A percentile compares a stretch with the other conserved stretches of the same genome.
Evolutionary conservation across 148 eudicot genomes (phyloP).

Genomic region (Hydrangea macrophylla): DNA sequence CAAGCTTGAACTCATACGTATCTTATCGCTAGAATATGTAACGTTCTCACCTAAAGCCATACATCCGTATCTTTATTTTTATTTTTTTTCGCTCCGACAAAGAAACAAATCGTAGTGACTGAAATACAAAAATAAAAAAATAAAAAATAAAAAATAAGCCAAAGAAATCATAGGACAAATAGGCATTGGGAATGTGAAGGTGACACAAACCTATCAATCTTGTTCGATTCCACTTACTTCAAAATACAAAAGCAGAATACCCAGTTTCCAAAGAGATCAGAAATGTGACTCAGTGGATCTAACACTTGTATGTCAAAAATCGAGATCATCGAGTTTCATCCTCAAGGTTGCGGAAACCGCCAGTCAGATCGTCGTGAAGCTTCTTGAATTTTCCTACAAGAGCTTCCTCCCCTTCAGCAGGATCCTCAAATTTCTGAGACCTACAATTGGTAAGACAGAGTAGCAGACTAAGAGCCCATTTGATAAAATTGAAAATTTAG

Average conservation of each 20-base stretch:
- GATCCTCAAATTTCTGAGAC: conserved; percentile 93
- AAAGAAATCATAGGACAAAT: no score
- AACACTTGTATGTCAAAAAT: background rate
- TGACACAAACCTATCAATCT: background rate
- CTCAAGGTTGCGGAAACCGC: conserved; percentile 89
- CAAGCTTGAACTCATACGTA: no score
- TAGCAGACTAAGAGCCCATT: no score
- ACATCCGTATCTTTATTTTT: no score
- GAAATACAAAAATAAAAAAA: background rate
- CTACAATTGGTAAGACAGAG: conserved; percentile 30
- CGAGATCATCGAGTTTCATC: conserved; percentile 81
- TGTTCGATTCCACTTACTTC: background rate
- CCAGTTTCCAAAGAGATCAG: background rate
- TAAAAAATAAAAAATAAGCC: background rate
- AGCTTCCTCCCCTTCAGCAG: conserved; percentile 82
- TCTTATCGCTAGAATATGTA: no score
- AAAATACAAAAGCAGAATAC: background rate
- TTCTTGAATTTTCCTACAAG: conserved; percentile 76
- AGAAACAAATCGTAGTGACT: background rate
- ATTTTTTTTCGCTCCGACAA: background rate
- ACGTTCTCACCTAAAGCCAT: no score
- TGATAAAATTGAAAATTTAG: no score
- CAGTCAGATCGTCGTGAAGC: conserved; percentile 63
- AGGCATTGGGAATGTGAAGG: no score
- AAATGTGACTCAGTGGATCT: background rate